Base-by-base conservation (phyloP, 192 early-diverging fungal genomes). In the Backusella mclennaniae region DNA sequence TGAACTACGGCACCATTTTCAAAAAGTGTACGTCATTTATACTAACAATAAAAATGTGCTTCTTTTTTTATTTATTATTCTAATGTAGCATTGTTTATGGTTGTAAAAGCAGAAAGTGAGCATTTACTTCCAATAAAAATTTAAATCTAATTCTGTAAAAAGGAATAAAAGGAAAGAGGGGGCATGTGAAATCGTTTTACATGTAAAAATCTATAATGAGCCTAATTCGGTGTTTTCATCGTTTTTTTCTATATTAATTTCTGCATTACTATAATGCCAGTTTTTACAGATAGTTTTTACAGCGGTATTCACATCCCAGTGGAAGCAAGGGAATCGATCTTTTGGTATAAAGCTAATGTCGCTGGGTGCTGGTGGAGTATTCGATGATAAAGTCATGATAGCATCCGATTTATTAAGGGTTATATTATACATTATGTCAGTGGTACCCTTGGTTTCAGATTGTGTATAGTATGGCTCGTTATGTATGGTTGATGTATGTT, bases 271-370 rank as follows among this genome's bases (percentile, higher is more conserved):
- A 41, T 71, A 17, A 17, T 46, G 6, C 69, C 69, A 77, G 21
- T 56, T 12, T n/a, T 9, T 52, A 26, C 69, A 72, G 6, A 75
- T 71, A 0, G 79, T 36, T 19, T 67, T 56, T 9, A 76, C 71
- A 17, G 81, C 81, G 19, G 66, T 56, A 35, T 83, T 75, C 4
- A 83, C 66, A 31, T 83, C 77, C 73, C 77, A 83, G 66, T 83
- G 81, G 53, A 83, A 83, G 31, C 71, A 78, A 14, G 77, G 77
- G 33, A 79, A 79, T 33, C 75, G 14, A 38, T 83, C 81, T 31
- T 35, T 56, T 29, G 77, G 77, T 11, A 17, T 6, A 49, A 19
- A n/a, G 35, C 23, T 63, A 14, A 29, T 12, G 26, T 23, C 2
- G 12, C 26, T 29, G 21, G 56, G 11, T 63, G 0, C 56, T 63